Percentiles rank a stretch among this genome's conserved stretches.
Conservation (phyloP, 225 moss, liverwort and hornwort species). For the Pseudisothecium myosuroides region DNA sequence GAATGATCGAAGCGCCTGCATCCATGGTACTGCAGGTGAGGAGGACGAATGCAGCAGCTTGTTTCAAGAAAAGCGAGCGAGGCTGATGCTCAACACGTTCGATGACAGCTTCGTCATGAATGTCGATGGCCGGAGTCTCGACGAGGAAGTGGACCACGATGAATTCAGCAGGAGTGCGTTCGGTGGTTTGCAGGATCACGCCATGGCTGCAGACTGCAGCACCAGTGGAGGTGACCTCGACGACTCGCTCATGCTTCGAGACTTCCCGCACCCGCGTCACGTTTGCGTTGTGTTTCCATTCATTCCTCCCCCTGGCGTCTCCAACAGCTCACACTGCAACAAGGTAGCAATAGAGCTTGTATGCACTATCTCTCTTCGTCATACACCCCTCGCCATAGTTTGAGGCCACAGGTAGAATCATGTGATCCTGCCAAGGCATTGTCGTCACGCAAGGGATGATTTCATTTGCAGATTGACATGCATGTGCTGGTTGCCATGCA, state of each 20-base stretch:
- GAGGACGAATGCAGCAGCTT: slow-evolving; percentile 28
- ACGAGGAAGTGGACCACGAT: slow-evolving; percentile 10
- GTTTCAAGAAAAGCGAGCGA: slow-evolving; percentile 50
- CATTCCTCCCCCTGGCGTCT: slow-evolving; percentile 61
- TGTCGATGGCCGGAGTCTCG: slow-evolving; percentile 31
- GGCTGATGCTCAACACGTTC: slow-evolving; percentile 42
- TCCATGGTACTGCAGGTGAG: slow-evolving; percentile 23
- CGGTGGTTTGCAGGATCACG: slow-evolving; percentile 24
- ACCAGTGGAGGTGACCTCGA: slow-evolving; percentile 33
- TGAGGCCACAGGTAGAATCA: background rate
- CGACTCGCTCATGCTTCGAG: slow-evolving; percentile 51
- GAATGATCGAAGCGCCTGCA: background rate
- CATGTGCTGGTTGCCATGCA: slow-evolving; percentile 15
- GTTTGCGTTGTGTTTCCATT: slow-evolving; percentile 84
- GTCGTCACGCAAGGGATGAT: too few relatives aligned
- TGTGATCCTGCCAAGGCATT: background rate
- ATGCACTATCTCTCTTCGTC: background rate
- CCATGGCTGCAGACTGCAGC: slow-evolving; percentile 29
- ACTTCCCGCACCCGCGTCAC: slow-evolving; percentile 86
- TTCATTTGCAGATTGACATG: background rate
- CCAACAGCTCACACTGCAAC: slow-evolving; percentile 90
- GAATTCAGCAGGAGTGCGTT: slow-evolving; percentile 33
- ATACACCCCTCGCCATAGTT: background rate
- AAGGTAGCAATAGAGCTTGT: slow-evolving; percentile 39
- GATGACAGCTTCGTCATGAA: slow-evolving; percentile 47